Conservation (phyloP, 345 rosid genomes). For the Eucalyptus grandis region DNA sequence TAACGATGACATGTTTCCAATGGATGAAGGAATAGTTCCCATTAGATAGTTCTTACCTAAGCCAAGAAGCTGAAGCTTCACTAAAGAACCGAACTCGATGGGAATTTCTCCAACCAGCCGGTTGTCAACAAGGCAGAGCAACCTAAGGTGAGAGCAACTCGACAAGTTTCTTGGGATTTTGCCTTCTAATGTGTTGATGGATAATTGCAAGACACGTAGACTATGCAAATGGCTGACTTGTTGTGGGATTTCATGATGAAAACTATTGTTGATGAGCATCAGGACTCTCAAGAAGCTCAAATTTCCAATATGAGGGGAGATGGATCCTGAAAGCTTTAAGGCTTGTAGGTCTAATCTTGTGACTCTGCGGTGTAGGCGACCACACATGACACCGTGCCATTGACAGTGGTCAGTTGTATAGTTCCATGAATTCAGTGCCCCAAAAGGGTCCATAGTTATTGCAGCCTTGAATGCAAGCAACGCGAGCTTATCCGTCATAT, state of each 20-base stretch:
- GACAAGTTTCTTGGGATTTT: neutral
- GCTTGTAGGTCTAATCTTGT: neutral
- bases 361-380: neutral
- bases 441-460: neutral
- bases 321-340: neutral
- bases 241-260: neutral
- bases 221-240: neutral
- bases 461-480: neutral
- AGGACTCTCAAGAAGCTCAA: neutral
- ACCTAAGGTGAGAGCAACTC: neutral
- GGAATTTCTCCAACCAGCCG: slow-evolving; percentile 1
- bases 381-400: neutral
- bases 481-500: neutral
- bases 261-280: neutral
- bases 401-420: neutral
- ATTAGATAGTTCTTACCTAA: neutral
- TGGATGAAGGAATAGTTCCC: slow-evolving; percentile 1
- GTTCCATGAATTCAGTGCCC: neutral
- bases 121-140: rapidly evolving
- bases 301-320: neutral
- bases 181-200: neutral
- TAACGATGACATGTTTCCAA: slow-evolving; percentile 10
- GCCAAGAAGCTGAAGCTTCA: neutral
- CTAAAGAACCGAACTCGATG: neutral
- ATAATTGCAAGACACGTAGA: neutral